These are phyloP conservation scores for Hansenula lynferdii DNA, from an alignment of 1,139 yeast genomes.

Conservation along the genomic window DNA sequence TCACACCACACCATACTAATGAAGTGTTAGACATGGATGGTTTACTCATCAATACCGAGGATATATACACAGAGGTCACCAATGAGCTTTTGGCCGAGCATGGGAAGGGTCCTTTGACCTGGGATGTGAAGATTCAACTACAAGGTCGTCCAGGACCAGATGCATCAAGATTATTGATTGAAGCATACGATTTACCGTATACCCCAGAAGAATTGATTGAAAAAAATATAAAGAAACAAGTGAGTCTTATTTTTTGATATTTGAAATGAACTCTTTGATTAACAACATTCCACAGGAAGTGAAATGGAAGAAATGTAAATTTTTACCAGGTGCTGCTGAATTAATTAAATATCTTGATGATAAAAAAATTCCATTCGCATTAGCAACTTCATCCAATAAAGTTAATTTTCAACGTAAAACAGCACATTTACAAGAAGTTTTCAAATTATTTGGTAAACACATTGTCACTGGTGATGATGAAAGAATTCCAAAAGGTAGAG, in stretches of 20 bases:
- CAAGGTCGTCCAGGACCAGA: slow-evolving; percentile 90
- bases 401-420: slow-evolving; percentile 66
- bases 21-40: slow-evolving; percentile 79
- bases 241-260: neutral
- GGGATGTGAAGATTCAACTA: slow-evolving; percentile 82
- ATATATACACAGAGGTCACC: slow-evolving; percentile 75
- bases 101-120: slow-evolving; percentile 75
- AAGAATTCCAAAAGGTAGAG: slow-evolving; percentile 76
- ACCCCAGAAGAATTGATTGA: slow-evolving; percentile 54
- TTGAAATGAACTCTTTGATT: neutral
- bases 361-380: slow-evolving; percentile 67
- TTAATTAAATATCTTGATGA: slow-evolving; percentile 48
- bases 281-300: slow-evolving; percentile 16
- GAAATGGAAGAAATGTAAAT: slow-evolving; percentile 59
- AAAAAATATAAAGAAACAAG: slow-evolving; percentile 49
- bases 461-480: slow-evolving; percentile 86
- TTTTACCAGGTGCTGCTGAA: slow-evolving; percentile 83
- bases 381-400: slow-evolving; percentile 82
- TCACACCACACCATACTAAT: neutral
- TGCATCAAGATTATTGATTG: slow-evolving; percentile 60
- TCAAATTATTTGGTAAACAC: slow-evolving; percentile 59
- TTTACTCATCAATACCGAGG: slow-evolving; percentile 84
- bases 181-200: slow-evolving; percentile 61
- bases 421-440: slow-evolving; percentile 53
- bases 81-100: slow-evolving; percentile 58